Base-by-base conservation (phyloP, 306 rosid species). In the Vigna reflexopilosa region DNA sequence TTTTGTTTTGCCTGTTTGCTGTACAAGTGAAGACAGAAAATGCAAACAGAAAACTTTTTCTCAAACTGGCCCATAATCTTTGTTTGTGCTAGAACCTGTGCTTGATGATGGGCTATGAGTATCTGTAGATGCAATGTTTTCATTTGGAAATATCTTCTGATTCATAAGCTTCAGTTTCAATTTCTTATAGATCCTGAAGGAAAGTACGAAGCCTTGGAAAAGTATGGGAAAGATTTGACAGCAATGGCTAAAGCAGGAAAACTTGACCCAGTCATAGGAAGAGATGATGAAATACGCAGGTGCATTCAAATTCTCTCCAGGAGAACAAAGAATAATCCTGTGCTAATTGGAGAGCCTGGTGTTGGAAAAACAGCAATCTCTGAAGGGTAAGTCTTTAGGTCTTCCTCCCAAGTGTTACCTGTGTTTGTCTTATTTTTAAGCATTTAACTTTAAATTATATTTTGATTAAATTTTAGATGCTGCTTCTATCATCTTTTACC, bases 301-400 rank as follows among this genome's bases (percentile, higher is more conserved):
- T 95, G 99, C 89, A 95, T 95, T 83, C 98, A 95, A 88, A 95
- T 95, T 84, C 97, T 95, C 52, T 95, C 99, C 55, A 86, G 99
- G 87, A 93, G 99, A 91, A 95, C 98, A 58, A 95, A 95, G 90
- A 95, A 95, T 80, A 95, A 95, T 71, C 99, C 99, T 58, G 99
- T 95, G 74, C 88, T 95, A 47, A 95, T 95, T 71, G 99, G 99
- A 55, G 99, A 95, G 91, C 99, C 99, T 62, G 99, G 99, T 77
- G 99, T 95, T 48, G 99, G 99, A 48, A 95, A 95, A 86, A 95
- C 99, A 74, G 99, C 99, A 13, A 89, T 95, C 76, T 95, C 99
- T 50, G 99, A 95, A 88, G 99, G 99, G 99, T 93, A 87, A 85
- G 91, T 61, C 52, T 50, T 75, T 6, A 22, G 72, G 57, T 51